Percentiles rank a stretch among this genome's conserved stretches.
Conservation (phyloP, 2,329 filamentous ascomycete species). For the Ophiosphaerella korrae region DNA sequence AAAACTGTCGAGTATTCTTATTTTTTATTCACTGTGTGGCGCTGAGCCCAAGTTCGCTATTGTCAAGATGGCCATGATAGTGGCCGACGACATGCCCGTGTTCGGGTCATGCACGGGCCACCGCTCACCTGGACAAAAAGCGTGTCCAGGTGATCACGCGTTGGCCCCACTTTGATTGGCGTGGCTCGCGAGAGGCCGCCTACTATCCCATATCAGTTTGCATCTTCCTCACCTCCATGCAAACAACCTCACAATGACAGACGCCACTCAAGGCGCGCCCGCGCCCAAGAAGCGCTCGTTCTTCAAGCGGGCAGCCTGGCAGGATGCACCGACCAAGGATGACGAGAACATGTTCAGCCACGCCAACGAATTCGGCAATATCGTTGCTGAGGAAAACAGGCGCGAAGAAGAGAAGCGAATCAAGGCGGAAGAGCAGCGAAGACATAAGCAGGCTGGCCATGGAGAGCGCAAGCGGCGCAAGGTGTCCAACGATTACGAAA, state of each 20-base stretch:
- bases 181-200: neutral
- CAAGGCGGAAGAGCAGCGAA: neutral
- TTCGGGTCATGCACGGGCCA: slow-evolving; percentile 13
- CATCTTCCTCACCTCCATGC: neutral
- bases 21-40: neutral
- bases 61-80: neutral
- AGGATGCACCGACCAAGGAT: slow-evolving; percentile 43
- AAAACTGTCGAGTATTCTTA: neutral
- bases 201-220: neutral
- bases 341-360: slow-evolving; percentile 51
- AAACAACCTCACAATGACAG: slow-evolving; percentile 31
- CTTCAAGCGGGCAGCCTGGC: slow-evolving; percentile 62
- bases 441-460: neutral
- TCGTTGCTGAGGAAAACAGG: slow-evolving; percentile 47
- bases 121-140: neutral
- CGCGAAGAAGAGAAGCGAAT: slow-evolving; percentile 26
- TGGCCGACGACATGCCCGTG: neutral
- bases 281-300: slow-evolving; percentile 54
- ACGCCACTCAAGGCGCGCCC: slow-evolving; percentile 20
- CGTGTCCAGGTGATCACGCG: slow-evolving; percentile 2
- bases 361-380: slow-evolving; percentile 45
- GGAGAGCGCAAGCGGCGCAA: slow-evolving; percentile 22
- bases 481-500: slow-evolving; percentile 24
- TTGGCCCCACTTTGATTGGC: neutral
- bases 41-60: too few relatives aligned